Conservation (phyloP, 805 yeast species). For the Lachancea quebecensis region DNA sequence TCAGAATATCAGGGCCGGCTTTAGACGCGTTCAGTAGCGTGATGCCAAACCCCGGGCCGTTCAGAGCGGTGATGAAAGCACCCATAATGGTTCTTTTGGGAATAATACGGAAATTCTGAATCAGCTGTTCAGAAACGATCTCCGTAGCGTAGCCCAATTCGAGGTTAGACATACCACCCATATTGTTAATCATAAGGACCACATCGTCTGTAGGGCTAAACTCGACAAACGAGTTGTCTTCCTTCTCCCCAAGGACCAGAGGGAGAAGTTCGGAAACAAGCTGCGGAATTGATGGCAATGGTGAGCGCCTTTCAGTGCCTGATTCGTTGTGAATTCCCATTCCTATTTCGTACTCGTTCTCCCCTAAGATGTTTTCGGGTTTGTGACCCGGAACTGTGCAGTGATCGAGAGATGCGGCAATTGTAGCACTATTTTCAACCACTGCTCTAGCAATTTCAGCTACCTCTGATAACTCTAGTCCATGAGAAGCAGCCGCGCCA, state of each 20-base stretch:
- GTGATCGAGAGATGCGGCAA: conserved; percentile 79
- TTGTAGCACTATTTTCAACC: conserved; percentile 60
- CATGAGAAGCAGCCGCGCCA: conserved; percentile 52
- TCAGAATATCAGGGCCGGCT: conserved; percentile 33
- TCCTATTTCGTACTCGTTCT: conserved; percentile 71
- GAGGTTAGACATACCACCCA: conserved; percentile 77
- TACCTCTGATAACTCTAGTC: conserved; percentile 41
- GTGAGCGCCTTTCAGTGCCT: conserved; percentile 45
- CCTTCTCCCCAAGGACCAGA: conserved; percentile 52
- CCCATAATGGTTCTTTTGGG: conserved; percentile 66
- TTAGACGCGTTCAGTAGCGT: conserved; percentile 62
- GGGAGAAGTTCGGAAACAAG: conserved; percentile 48
- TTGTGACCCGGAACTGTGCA: conserved; percentile 76
- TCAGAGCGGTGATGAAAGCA: conserved; percentile 74
- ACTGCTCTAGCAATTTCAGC: conserved; percentile 49
- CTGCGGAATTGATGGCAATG: conserved; percentile 56
- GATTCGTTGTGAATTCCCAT: conserved; percentile 92
- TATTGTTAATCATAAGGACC: conserved; percentile 64
- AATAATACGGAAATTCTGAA: conserved; percentile 39
- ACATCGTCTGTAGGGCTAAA: conserved; percentile 55
- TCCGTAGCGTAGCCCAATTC: conserved; percentile 65
- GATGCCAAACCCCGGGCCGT: conserved; percentile 81
- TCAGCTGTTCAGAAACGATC: conserved; percentile 44
- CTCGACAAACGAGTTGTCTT: conserved; percentile 68
- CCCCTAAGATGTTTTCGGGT: conserved; percentile 41